A percentile compares a stretch with the other conserved stretches of the same genome.
phyloP scores from a whole-genome alignment of 1,284 basidiomycete genomes.

The Heterobasidion irregulare region DNA sequence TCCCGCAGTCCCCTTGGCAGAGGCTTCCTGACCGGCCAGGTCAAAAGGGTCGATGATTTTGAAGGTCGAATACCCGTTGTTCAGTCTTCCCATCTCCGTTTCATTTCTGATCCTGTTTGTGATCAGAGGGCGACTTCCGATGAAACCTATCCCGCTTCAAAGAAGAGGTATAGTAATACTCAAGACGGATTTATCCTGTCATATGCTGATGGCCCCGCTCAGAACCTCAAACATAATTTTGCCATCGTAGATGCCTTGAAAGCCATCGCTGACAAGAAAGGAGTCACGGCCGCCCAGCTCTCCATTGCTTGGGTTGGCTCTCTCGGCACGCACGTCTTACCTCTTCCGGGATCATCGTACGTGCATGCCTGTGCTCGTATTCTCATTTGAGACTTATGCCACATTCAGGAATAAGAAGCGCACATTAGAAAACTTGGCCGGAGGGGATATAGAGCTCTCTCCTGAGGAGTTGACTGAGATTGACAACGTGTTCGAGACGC shows the following conservation, averaged over 20 bases:
- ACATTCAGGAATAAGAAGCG: conserved; percentile 23
- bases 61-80: conserved; percentile 3
- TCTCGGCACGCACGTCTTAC: conserved; percentile 40
- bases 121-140: conserved; percentile 26
- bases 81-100: background rate
- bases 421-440: conserved; percentile 37
- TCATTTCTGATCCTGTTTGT: too few relatives aligned
- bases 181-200: too few relatives aligned
- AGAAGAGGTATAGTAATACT: conserved; percentile 17
- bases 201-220: too few relatives aligned
- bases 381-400: background rate
- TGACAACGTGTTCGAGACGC: conserved; percentile 15
- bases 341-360: conserved; percentile 47
- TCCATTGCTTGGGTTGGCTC: conserved; percentile 52
- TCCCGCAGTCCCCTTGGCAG: conserved; percentile 37
- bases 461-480: conserved; percentile 31
- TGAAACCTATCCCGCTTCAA: conserved; percentile 24
- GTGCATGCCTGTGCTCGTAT: conserved; percentile 12
- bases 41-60: conserved; percentile 33
- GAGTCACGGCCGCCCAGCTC: conserved; percentile 49
- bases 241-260: conserved; percentile 42
- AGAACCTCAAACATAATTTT: conserved; percentile 48
- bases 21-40: conserved; percentile 46
- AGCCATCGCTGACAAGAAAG: conserved; percentile 38
- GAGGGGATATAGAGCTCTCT: conserved; percentile 33